Base-by-base conservation (phyloP, 1,139 yeast species). In the Geotrichum histeridarum region DNA sequence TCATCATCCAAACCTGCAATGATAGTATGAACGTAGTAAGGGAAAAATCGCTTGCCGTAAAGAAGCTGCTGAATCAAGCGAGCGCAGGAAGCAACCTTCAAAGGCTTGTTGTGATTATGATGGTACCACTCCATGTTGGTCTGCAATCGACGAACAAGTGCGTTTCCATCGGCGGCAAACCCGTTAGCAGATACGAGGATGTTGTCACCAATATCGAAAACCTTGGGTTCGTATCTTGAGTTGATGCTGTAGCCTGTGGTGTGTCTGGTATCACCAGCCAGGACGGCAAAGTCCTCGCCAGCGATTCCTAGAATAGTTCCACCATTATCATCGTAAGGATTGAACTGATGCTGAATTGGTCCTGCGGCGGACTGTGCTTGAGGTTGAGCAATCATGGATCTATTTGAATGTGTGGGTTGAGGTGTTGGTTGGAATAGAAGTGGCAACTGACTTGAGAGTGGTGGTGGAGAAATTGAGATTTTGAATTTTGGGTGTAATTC, bases 241-340 rank as follows among this genome's bases (percentile, higher is more conserved):
- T 93, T 90, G 71, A 93, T 94, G 60, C 90, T 84, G 73, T 89
- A 93, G 37, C 97, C 99, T 38, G 86, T 85, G 7, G 95, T 90
- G 69, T 87, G 96, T 75, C 99, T 85, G 18, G 99, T 93, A 71
- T 94, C 99, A 50, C 99, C 98, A 0, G 99, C 99, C 59, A 93
- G 78, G 42, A 93, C 94, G 33, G 96, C 97, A 67, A 90, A 93
- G 71, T 93, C 98, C 68, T 88, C 88, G 49, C 99, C 99, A 2
- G 99, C 97, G 72, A 93, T 93, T 57, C 98, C 99, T 62, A 93
- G 76, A 56, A 91, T 93, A 7, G 98, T 91, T 65, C 99, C 99
- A 63, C 99, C 99, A 67, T 91, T 90, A 71, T 93, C 97, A 51
- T 94, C 78, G 74, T 93, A 93, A 54, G 99, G 99, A 67, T 93